Evolutionary conservation across 2,329 filamentous ascomycete genomes (phyloP).

Genomic region (Cordyceps farinosa): DNA sequence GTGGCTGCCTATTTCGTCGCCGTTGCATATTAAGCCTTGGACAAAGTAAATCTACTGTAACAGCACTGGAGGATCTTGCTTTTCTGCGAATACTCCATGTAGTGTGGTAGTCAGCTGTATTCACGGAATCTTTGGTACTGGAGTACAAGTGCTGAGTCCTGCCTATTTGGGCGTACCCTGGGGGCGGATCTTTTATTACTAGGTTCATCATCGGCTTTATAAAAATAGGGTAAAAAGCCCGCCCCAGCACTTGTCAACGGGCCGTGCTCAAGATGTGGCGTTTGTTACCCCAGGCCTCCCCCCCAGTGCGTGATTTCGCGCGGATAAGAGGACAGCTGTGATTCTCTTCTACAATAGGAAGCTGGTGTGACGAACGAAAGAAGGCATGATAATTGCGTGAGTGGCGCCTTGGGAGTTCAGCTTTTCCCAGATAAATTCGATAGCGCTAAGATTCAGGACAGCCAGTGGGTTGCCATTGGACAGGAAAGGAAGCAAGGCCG

Average conservation of each 20-base stretch:
- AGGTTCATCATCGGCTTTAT: neutral
- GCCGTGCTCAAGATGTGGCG: neutral
- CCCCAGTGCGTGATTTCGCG: neutral
- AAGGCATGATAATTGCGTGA: neutral
- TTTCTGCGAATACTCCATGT: too few relatives aligned
- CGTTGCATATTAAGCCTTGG: too few relatives aligned
- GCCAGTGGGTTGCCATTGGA: neutral
- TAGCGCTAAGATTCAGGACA: neutral
- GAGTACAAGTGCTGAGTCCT: too few relatives aligned
- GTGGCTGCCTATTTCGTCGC: too few relatives aligned
- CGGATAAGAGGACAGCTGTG: neutral
- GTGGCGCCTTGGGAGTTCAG: neutral
- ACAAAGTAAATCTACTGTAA: too few relatives aligned
- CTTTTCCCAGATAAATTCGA: neutral
- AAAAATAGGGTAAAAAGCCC: too few relatives aligned
- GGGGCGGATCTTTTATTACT: too few relatives aligned
- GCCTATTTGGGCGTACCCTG: too few relatives aligned
- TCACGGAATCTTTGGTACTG: too few relatives aligned
- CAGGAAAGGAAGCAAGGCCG: neutral
- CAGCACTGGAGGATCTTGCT: too few relatives aligned
- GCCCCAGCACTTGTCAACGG: too few relatives aligned
- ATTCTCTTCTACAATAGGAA: conserved; percentile 6
- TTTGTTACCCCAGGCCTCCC: neutral
- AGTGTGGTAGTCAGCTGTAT: too few relatives aligned
- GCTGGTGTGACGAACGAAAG: neutral